Percentiles rank a stretch among this genome's conserved stretches.
Conservation (phyloP, 768 basidiomycete genomes). For the Kondoa subrosea region DNA sequence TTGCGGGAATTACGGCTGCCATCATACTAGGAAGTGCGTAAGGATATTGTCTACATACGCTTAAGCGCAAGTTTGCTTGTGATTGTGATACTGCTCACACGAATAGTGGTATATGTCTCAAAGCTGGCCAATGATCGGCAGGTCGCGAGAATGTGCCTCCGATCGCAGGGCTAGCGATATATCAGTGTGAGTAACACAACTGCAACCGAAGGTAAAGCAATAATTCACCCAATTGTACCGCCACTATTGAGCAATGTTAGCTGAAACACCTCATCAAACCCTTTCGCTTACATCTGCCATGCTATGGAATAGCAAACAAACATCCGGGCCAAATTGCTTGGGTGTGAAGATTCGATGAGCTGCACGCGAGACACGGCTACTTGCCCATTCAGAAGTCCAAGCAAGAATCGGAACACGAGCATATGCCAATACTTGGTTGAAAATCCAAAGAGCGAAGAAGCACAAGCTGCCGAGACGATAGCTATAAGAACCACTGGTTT, state of each 20-base stretch:
- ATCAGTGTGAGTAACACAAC: neutral
- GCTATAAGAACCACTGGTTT: neutral
- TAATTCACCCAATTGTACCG: neutral
- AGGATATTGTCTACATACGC: neutral
- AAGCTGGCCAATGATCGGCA: neutral
- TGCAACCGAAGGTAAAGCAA: neutral
- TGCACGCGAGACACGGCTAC: neutral
- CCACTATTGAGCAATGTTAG: neutral
- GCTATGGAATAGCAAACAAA: neutral
- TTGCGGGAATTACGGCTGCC: neutral
- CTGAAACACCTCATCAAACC: neutral
- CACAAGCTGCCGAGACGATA: neutral
- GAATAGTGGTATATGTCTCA: neutral
- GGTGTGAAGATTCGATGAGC: neutral
- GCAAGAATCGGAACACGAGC: neutral
- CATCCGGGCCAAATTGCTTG: neutral
- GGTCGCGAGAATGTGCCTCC: neutral
- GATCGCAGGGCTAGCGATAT: neutral
- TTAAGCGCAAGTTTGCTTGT: neutral
- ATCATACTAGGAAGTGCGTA: neutral
- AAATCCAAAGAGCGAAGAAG: neutral
- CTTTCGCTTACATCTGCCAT: neutral
- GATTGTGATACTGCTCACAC: neutral
- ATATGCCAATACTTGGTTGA: neutral
- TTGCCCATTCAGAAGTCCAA: neutral